A percentile compares a stretch with the other conserved stretches of the same genome.
Conservation (phyloP, 495 filamentous ascomycete species). For the Immersiella caudata region DNA sequence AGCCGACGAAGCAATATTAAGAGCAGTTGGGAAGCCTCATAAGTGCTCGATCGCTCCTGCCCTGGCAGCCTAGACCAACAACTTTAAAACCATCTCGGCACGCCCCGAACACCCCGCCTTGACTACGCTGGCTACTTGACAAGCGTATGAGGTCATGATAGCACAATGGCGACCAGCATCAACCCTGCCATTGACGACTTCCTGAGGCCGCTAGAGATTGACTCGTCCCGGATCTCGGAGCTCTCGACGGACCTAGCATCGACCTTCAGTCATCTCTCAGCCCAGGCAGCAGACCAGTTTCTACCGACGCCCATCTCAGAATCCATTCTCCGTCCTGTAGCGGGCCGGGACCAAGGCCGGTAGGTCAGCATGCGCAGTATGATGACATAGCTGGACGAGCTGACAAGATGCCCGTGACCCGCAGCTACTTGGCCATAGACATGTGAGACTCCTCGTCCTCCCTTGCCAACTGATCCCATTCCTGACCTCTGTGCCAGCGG, state of each 20-base stretch:
- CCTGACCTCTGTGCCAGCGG: constrained; percentile 47
- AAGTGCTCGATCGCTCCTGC: background rate
- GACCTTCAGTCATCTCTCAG: constrained; percentile 65
- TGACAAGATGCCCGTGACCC: constrained; percentile 15
- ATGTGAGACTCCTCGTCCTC: constrained; percentile 50
- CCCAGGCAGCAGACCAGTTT: constrained; percentile 70
- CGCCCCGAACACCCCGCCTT: background rate
- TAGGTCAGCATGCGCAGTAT: constrained; percentile 37
- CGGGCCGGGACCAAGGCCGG: constrained; percentile 60
- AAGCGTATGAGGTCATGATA: background rate
- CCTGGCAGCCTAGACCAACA: background rate
- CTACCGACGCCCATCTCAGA: constrained; percentile 77
- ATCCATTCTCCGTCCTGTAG: constrained; percentile 59
- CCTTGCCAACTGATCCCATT: constrained; percentile 2
- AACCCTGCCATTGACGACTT: constrained; percentile 42
- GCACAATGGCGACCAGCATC: constrained; percentile 10
- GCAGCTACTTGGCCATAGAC: constrained; percentile 74
- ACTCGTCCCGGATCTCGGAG: constrained; percentile 52
- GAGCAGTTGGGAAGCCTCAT: background rate
- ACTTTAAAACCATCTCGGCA: background rate
- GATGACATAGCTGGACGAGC: background rate
- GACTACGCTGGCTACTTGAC: background rate
- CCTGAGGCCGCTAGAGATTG: constrained; percentile 48
- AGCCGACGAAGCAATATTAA: background rate
- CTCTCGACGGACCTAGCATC: constrained; percentile 64